Conservation (phyloP, 2,329 filamentous ascomycete genomes). For the Colletotrichum sp. region DNA sequence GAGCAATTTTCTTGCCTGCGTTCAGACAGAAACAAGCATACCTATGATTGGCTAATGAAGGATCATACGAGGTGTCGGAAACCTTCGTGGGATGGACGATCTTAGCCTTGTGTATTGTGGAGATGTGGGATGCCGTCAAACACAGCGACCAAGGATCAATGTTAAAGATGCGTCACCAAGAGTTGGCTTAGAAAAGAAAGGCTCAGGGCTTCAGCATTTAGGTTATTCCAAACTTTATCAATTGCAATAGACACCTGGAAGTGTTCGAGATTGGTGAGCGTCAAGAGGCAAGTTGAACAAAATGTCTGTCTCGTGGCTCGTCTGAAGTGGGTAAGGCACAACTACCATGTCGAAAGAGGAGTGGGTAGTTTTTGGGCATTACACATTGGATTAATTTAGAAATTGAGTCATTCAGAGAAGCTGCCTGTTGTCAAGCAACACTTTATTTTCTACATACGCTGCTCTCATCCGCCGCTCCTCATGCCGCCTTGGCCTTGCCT, state of each 20-base stretch:
- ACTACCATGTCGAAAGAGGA: neutral
- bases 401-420: neutral
- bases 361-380: neutral
- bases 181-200: neutral
- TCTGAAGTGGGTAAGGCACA: rapidly evolving
- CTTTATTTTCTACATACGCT: neutral
- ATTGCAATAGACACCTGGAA: neutral
- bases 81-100: neutral
- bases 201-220: neutral
- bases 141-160: neutral
- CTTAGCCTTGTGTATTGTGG: neutral
- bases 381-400: rapidly evolving
- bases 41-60: neutral
- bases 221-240: rapidly evolving
- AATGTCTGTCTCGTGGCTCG: neutral
- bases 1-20: neutral
- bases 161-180: neutral
- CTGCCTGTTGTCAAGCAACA: rapidly evolving
- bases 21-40: neutral
- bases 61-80: neutral
- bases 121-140: neutral
- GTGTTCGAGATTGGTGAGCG: neutral
- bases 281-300: neutral
- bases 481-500: neutral
- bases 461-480: neutral